A percentile compares a stretch with the other conserved stretches of the same genome.
These are phyloP conservation scores for Neopestalotiopsis clavispora DNA, from an alignment of 2,329 filamentous ascomycete genomes.

Conservation along the genomic window DNA sequence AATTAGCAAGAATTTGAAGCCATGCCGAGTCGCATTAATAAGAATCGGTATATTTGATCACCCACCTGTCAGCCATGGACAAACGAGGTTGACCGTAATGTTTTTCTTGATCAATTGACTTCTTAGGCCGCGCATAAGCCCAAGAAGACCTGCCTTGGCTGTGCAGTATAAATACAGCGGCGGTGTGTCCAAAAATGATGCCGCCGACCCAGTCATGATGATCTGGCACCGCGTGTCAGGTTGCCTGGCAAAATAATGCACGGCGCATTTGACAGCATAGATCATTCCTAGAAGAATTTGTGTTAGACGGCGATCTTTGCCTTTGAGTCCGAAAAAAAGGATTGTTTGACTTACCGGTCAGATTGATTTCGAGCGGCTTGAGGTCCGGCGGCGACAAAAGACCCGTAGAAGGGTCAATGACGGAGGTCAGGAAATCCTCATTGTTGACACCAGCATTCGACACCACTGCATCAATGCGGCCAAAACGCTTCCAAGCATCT, in stretches of 20 bases:
- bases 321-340: background rate
- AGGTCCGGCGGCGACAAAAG: background rate
- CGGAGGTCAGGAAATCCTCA: background rate
- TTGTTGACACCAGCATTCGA: conserved; percentile 9
- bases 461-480: background rate
- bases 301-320: background rate
- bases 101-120: conserved; percentile 1
- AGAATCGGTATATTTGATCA: background rate
- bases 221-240: background rate
- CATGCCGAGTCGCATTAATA: background rate
- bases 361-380: conserved; percentile 1
- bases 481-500: conserved; percentile 2
- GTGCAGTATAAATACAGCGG: background rate
- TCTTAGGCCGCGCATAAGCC: conserved; percentile 3
- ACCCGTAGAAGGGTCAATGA: background rate
- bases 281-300: background rate
- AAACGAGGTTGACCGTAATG: conserved; percentile 2
- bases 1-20: background rate
- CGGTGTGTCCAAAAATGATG: background rate
- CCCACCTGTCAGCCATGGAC: conserved; percentile 8
- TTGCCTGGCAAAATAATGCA: conserved; percentile 9
- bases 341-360: background rate
- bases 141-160: conserved; percentile 2
- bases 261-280: background rate
- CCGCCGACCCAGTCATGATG: conserved; percentile 3